Conservation (phyloP, 1,284 basidiomycete species). For the Sanghuangporus weigelae region DNA sequence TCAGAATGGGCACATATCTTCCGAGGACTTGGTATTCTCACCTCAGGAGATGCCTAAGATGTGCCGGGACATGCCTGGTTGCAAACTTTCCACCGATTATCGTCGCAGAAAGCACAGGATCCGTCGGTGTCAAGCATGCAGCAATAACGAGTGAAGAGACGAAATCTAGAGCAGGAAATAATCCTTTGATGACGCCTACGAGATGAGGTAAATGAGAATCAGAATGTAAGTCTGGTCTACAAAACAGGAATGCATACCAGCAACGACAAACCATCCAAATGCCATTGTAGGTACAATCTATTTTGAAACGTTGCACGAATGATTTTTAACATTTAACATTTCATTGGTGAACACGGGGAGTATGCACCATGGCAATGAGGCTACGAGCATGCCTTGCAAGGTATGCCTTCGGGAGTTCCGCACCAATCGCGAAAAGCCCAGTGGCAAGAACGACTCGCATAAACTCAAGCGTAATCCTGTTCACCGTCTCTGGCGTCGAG, state of each 20-base stretch:
- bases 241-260: conserved; percentile 35
- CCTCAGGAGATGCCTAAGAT: conserved; percentile 71
- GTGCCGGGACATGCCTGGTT: conserved; percentile 78
- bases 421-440: conserved; percentile 70
- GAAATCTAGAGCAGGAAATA: conserved; percentile 68
- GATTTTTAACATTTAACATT: too few species aligned
- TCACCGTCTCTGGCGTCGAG: conserved; percentile 26
- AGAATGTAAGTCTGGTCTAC: background rate
- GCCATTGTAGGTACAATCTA: conserved; percentile 70
- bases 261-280: conserved; percentile 67
- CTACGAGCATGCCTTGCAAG: conserved; percentile 59
- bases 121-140: conserved; percentile 90
- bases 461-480: conserved; percentile 73
- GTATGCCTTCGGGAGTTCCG: conserved; percentile 66
- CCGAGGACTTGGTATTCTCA: background rate
- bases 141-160: conserved; percentile 79
- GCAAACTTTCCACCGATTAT: conserved; percentile 82
- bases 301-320: background rate
- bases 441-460: conserved; percentile 68
- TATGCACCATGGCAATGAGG: conserved; percentile 45
- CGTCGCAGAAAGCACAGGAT: conserved; percentile 60
- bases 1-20: background rate
- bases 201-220: background rate
- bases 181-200: conserved; percentile 50
- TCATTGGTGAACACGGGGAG: background rate